Percentiles rank a stretch among this genome's conserved stretches.
phyloP scores from a whole-genome alignment of 73 alveolate species.

The Tetrahymena borealis region DNA sequence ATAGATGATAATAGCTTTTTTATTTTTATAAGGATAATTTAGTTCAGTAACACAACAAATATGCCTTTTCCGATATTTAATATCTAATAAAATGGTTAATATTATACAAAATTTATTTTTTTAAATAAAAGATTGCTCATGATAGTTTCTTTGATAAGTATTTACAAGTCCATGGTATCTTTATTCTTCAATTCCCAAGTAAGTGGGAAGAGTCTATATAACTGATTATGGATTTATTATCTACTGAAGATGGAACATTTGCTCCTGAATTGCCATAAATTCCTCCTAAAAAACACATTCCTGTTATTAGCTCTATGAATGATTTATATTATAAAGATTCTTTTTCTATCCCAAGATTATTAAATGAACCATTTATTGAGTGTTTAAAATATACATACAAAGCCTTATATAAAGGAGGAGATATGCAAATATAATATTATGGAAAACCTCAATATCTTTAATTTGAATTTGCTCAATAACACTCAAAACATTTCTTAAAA shows the following conservation, averaged over 20 bases:
- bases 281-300: neutral
- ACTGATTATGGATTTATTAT: neutral
- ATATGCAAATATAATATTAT: neutral
- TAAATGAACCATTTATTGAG: neutral
- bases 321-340: neutral
- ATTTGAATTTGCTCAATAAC: neutral
- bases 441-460: neutral
- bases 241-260: neutral
- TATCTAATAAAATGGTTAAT: neutral
- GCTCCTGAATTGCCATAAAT: neutral
- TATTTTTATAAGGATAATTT: too few relatives aligned
- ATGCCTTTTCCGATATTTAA: neutral
- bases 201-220: neutral
- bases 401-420: neutral
- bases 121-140: neutral
- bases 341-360: neutral
- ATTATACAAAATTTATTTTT: neutral
- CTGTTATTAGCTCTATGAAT: neutral
- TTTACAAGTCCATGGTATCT: neutral
- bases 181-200: neutral
- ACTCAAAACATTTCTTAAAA: neutral
- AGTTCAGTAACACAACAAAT: neutral
- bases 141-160: neutral
- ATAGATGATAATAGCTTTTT: too few relatives aligned
- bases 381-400: neutral